Evolutionary conservation across 805 yeast species (phyloP), one percentile per base, ranked within the genome.

Genomic region (Metschnikowia matae): DNA sequence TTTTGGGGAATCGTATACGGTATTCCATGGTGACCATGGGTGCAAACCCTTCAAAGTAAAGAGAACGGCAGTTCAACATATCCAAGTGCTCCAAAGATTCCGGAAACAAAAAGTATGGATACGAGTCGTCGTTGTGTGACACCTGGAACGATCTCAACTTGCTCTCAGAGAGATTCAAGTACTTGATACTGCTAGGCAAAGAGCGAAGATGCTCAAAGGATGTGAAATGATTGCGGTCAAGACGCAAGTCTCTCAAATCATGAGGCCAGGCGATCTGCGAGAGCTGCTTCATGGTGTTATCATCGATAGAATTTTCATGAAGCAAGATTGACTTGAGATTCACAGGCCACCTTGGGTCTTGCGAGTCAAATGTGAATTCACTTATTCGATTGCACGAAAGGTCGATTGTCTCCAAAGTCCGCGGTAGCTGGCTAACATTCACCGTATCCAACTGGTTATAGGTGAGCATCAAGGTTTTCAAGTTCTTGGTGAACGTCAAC

Each of bases 381-480:
- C 44, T 46, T 4, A 65, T 58, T 29, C 48, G 46, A 46, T 66
- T 69, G 52, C 54, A 51, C 15, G 67, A 62, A 15, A 70, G 52
- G 44, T 69, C 73, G 26, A 70, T 51, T 2, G 64, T 64, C 41
- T 64, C 66, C 32, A 70, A 48, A 0, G 68, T 59, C 17, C 52
- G 54, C 2, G 73, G 72, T 17, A 71, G 57, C 18, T 41, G 54
- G 13, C 62, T 51, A 3, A 71, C 52, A 45, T 63, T 58, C 36
- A 66, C 44, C 10, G 54, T 44, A 11, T 56, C 44, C 31, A 67
- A 48, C 17, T 55, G 56, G 50, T 69, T 69, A 52, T 67, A 60
- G 0, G 73, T 63, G 33, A 70, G 48, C 75, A 70, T 70, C 33
- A 71, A 52, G 4, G 66, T 64, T 14, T 57, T 59, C 45, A 71